These are phyloP conservation scores for Diaporthe caulivora DNA, from an alignment of 2,329 filamentous ascomycete genomes.

Conservation along the genomic window DNA sequence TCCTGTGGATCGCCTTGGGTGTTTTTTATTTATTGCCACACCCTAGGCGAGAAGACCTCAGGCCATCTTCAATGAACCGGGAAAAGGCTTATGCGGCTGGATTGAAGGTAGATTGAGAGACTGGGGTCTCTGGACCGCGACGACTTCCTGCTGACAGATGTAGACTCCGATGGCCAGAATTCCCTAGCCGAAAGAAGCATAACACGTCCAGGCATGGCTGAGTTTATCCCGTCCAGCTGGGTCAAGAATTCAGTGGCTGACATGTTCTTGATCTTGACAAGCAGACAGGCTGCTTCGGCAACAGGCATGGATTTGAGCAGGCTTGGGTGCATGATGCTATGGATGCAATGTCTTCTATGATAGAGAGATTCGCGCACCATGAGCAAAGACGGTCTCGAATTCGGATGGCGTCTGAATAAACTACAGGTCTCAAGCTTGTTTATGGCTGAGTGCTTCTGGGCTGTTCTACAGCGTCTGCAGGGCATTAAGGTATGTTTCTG, in stretches of 20 bases:
- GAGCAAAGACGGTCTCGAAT: too few relatives aligned
- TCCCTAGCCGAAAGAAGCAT: background rate
- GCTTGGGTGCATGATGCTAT: background rate
- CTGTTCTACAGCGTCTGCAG: background rate
- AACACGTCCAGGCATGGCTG: background rate
- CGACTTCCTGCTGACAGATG: background rate
- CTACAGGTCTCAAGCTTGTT: too few relatives aligned
- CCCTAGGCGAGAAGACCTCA: background rate
- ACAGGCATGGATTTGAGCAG: background rate
- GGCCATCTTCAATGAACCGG: background rate
- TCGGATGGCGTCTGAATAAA: too few relatives aligned
- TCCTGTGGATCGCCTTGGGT: background rate
- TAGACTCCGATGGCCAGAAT: background rate
- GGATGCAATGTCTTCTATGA: background rate
- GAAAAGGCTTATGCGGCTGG: background rate
- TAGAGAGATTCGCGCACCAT: background rate
- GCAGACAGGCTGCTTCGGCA: background rate
- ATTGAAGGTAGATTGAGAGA: background rate
- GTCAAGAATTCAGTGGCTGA: background rate
- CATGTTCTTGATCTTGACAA: background rate
- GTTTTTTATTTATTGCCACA: constrained; percentile 18
- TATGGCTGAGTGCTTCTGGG: background rate
- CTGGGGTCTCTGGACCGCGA: background rate
- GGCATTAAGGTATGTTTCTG: background rate
- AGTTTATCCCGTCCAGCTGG: background rate